These are phyloP conservation scores for Alternaria postmessia DNA, from an alignment of 2,329 filamentous ascomycete species.

Conservation along the genomic window DNA sequence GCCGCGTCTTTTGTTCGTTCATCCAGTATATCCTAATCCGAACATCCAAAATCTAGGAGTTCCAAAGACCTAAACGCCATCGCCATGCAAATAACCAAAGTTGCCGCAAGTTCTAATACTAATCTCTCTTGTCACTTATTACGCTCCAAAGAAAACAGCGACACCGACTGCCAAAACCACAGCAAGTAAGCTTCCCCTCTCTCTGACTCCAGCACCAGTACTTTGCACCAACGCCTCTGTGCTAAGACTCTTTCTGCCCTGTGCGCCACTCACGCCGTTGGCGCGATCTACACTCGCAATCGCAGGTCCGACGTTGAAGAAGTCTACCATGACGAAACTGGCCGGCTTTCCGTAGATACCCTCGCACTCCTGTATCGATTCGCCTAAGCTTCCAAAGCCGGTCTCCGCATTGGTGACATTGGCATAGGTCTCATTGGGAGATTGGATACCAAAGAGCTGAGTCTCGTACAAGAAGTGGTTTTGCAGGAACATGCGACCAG, in stretches of 20 bases:
- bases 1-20: not conserved
- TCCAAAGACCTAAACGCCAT: conserved; percentile 4
- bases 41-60: not conserved
- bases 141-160: conserved; percentile 39
- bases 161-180: conserved; percentile 43
- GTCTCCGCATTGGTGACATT: conserved; percentile 71
- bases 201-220: conserved; percentile 24
- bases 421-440: conserved; percentile 59
- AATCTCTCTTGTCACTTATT: conserved; percentile 2
- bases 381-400: conserved; percentile 63
- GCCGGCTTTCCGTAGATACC: conserved; percentile 71
- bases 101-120: conserved; percentile 14
- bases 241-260: conserved; percentile 37
- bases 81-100: conserved; percentile 15
- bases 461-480: conserved; percentile 80
- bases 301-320: conserved; percentile 76
- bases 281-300: conserved; percentile 75
- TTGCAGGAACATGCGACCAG: conserved; percentile 72
- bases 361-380: conserved; percentile 49
- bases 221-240: conserved; percentile 26
- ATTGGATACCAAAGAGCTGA: conserved; percentile 53
- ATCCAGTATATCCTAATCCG: not conserved
- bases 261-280: conserved; percentile 63
- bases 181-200: conserved; percentile 35
- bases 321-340: conserved; percentile 81